Base-by-base conservation (phyloP, 176 grass and related monocot genomes). In the Carex littledalei region DNA sequence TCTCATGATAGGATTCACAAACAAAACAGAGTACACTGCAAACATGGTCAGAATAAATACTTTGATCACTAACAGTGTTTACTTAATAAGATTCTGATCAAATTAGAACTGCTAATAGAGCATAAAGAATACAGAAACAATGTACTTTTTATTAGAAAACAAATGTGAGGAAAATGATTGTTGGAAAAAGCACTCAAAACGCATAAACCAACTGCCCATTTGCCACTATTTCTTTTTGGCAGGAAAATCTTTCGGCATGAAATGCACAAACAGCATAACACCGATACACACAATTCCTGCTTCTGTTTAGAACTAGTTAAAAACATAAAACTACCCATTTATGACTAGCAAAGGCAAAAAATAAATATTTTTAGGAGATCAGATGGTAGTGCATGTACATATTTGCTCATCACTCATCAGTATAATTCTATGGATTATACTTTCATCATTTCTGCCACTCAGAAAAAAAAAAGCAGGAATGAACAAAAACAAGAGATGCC, bases 231-330 rank as follows among this genome's bases (percentile, higher is more conserved):
- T 18, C 87, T 80, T 18, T 22, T 92, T 92, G 85, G 93, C 93
- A 94, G 90, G 65, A 92, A 89, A 72, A 10, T 88, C 90, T 90
- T 94, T 90, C 88, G 15, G 87, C 84, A 60, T 53, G n/a, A 87
- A 77, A 90, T 78, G 88, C 88, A 92, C 45, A 56, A 59, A 66
- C 24, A 31, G 84, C 90, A 86, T 82, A 57, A 66, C 73, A 80
- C 88, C 16, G 86, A 91, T 93, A 94, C 89, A 97, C 86, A 97
- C 89, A 84, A 87, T 67, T 87, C 86, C 89, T 94, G 89, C 94
- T 45, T 18, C 68, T 22, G 15, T 13, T 26, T 67, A 5, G 8
- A 54, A 43, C 37, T 39, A 39, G 29, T 12, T 22, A 22, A 34
- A 17, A 85, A 34, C 13, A 77, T 35, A 2, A 10, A 55, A 18